Conservation (phyloP, 139 green algal species). For the Bryopsis sp. region DNA sequence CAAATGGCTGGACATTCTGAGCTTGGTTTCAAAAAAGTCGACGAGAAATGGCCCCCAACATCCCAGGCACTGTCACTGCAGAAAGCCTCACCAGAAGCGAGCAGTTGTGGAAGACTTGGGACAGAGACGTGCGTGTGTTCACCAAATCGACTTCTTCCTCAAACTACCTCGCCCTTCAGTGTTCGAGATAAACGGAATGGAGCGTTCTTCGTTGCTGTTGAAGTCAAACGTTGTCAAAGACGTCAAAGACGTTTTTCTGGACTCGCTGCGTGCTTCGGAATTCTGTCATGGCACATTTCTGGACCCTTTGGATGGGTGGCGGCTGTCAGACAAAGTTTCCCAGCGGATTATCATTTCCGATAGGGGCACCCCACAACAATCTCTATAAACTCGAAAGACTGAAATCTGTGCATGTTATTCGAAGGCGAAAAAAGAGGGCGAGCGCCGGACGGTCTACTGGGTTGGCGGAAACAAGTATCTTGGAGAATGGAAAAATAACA, state of each 20-base stretch:
- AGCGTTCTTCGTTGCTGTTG: not conserved
- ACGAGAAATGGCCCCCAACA: not conserved
- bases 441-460: conserved; percentile 48
- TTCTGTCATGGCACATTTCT: conserved; percentile 2
- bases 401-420: not conserved
- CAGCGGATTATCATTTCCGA: not conserved
- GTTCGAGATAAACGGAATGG: not conserved
- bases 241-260: not conserved
- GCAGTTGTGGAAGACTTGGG: conserved; percentile 4
- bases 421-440: conserved; percentile 57
- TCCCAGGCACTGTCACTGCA: not conserved
- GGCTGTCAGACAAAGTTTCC: not conserved
- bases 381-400: not conserved
- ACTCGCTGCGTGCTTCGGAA: no score
- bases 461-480: conserved; percentile 43
- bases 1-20: no score
- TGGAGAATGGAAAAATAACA: conserved; percentile 54
- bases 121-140: not conserved
- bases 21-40: no score
- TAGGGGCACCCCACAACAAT: not conserved
- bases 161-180: not conserved
- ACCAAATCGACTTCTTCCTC: not conserved
- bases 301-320: not conserved
- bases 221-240: not conserved
- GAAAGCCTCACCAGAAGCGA: not conserved